A percentile compares a stretch with the other conserved stretches of the same genome.
Evolutionary conservation across 1,284 basidiomycete species (phyloP).

Genomic region (Ustilago bromivora): DNA sequence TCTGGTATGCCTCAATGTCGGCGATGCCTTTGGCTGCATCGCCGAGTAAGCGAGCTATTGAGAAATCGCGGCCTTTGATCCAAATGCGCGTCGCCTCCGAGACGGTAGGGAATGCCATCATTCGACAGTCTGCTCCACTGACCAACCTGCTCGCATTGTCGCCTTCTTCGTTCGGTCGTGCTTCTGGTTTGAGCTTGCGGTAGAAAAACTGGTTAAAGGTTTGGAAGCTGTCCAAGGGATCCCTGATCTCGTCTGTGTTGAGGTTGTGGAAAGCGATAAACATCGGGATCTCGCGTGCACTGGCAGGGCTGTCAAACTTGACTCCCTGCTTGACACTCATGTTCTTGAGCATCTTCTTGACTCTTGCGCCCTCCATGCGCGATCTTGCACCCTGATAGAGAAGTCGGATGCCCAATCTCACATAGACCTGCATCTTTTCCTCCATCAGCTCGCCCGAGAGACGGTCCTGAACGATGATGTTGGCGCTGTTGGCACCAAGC

Average conservation of each 20-base stretch:
- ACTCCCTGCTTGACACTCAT: conserved; percentile 92
- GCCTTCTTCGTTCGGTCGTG: conserved; percentile 81
- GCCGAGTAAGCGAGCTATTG: conserved; percentile 82
- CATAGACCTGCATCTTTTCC: conserved; percentile 97
- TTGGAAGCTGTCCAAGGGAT: conserved; percentile 87
- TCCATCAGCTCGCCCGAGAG: conserved; percentile 91
- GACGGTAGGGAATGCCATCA: conserved; percentile 91
- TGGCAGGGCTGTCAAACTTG: conserved; percentile 90
- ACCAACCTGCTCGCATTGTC: conserved; percentile 83
- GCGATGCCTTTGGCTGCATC: conserved; percentile 62
- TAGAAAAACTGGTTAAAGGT: conserved; percentile 91
- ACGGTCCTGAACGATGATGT: conserved; percentile 78
- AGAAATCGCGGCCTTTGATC: conserved; percentile 98
- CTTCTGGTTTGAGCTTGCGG: conserved; percentile 85
- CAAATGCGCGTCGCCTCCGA: conserved; percentile 87
- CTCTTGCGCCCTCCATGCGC: conserved; percentile 89
- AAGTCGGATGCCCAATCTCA: conserved; percentile 88
- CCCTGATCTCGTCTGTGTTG: conserved; percentile 82
- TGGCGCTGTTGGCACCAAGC: conserved; percentile 90
- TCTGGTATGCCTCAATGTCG: conserved; percentile 77
- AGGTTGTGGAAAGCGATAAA: conserved; percentile 94
- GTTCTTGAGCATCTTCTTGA: conserved; percentile 84
- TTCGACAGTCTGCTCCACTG: conserved; percentile 89
- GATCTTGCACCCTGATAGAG: conserved; percentile 91
- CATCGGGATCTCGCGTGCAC: conserved; percentile 82